Conservation (phyloP, 2,329 filamentous ascomycete genomes). For the Fusarium sp. region DNA sequence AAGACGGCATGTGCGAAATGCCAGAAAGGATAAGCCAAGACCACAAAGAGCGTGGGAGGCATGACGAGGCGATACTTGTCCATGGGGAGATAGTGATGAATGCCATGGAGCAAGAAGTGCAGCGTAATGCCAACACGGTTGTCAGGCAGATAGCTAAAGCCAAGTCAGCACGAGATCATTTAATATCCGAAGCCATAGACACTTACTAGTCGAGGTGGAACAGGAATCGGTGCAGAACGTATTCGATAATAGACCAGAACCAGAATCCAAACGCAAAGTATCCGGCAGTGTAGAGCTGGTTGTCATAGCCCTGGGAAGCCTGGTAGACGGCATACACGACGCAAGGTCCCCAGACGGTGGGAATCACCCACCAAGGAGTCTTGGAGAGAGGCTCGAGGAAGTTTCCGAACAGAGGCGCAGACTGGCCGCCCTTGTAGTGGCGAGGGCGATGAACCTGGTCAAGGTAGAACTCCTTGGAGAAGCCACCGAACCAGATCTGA, state of each 20-base stretch:
- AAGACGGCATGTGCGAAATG: constrained; percentile 87
- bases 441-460: constrained; percentile 95
- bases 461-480: constrained; percentile 95
- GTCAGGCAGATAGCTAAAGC: constrained; percentile 82
- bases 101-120: constrained; percentile 95
- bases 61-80: constrained; percentile 97
- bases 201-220: constrained; percentile 94
- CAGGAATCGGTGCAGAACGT: constrained; percentile 86
- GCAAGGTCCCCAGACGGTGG: constrained; percentile 85
- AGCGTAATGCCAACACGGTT: constrained; percentile 87
- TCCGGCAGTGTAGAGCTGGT: constrained; percentile 58
- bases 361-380: constrained; percentile 94
- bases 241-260: constrained; percentile 93
- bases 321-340: constrained; percentile 79
- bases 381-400: constrained; percentile 97
- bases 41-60: constrained; percentile 89
- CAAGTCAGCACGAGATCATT: constrained; percentile 44
- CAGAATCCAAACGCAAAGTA: constrained; percentile 80
- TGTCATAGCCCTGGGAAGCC: constrained; percentile 71
- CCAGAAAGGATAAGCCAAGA: constrained; percentile 91
- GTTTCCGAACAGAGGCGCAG: constrained; percentile 95
- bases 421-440: constrained; percentile 93
- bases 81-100: constrained; percentile 99
- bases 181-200: neutral
- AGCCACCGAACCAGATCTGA: constrained; percentile 90